Base-by-base conservation (phyloP, 2,329 filamentous ascomycete species). In the Cryphonectria japonica region DNA sequence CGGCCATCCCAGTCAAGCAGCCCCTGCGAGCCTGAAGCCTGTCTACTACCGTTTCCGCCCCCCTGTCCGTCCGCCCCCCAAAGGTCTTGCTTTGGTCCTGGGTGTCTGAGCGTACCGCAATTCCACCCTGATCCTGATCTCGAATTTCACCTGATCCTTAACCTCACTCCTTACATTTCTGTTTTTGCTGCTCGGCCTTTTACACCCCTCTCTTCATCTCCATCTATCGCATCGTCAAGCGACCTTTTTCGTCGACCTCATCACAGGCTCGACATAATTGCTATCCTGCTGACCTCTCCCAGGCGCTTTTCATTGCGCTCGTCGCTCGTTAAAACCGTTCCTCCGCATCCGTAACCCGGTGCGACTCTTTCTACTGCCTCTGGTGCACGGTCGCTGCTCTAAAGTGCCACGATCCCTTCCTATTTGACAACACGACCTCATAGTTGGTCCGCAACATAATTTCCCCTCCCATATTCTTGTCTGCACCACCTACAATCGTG, bases 241-340 rank as follows among this genome's bases (percentile, higher is more conserved):
- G 52, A 43, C 41, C 57, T 68, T 50, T 46, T 34, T 52, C 65
- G 62, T 65, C 43, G 65, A 22, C 22, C 43, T 37, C 7, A 52
- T 29, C 19, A 22, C 61, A 29, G 32, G 19, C 26, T 29, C 37
- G 69, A 54, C 71, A 26, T 61, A 62, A 46, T n/a, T 54, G 68
- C 43, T 46, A 34, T 46, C 60, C 39, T 60, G 66, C 69, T 71
- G 59, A 73, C 69, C 65, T 69, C 63, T 67, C 39, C 52, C 71
- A 73, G 71, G 67, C 69, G 71, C 71, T 69, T 39, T 69, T 52
- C 63, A 62, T 69, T 43, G 32, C 59, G 63, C 71, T 71, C 71
- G 71, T 71, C 71, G 70, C 71, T 73, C 71, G 71, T 73, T 73
- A 52, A 71, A 66, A 22, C 34, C 63, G 59, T 62, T 41, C 50